Base-by-base conservation (phyloP, 306 rosid species). In the Spatholobus suberectus region DNA sequence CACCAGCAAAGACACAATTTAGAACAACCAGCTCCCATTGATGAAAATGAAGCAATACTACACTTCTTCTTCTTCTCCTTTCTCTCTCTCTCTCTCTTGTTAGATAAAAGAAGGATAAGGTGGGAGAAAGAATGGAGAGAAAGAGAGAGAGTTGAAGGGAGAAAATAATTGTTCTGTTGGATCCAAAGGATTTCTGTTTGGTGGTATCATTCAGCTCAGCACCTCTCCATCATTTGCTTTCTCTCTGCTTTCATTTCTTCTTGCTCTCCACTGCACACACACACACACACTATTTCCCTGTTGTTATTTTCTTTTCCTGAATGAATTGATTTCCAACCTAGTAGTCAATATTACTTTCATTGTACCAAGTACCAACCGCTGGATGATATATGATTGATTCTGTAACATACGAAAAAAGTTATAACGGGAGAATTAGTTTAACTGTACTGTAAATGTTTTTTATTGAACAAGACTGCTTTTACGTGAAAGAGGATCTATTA, bases 1-100 rank as follows among this genome's bases (percentile, higher is more conserved):
- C 93, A 91, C 82, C 90, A 91, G 74, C 95, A 93, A 18, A 91
- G 71, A 57, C 91, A 81, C 27, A 88, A 76, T 51, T 85, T 93
- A 73, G 94, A 89, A 88, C 97, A 93, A 80, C 94, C 85, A 88
- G 82, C 92, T 88, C 97, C 97, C 97, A 93, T 93, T 85, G 86
- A 81, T 54, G 1, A 77, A 61, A 55, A 38, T 23, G 37, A 27
- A 80, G 77, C 46, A 72, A 61, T 8, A 65, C 69, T 40, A 17
- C 24, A 35, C 71, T 43, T 38, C 24, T 34, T 83, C 61, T 55
- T 46, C 27, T 20, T 26, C 6, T 29, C 24, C 20, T 15, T 11
- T 27, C 40, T 29, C 69, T 29, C 69, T 61, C 40, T 29, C 5
- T 10, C 3, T 29, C 5, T 12, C 21, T 61, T 26, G 68, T 62